A percentile compares a stretch with the other conserved stretches of the same genome.
Evolutionary conservation across 345 rosid genomes (phyloP).

Genomic region (Isatis tinctoria): DNA sequence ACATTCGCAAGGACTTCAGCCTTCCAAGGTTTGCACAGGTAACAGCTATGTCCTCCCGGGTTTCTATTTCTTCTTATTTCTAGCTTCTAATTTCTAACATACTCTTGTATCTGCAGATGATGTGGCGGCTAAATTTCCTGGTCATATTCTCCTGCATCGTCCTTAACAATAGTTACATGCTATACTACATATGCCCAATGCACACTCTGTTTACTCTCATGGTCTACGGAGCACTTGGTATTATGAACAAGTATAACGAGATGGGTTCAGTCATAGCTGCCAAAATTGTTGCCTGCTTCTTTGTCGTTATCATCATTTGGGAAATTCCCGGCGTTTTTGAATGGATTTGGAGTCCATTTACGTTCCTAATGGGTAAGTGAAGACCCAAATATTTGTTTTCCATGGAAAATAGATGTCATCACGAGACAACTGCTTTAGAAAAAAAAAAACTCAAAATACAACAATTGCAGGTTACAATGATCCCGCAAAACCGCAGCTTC

Average conservation of each 20-base stretch:
- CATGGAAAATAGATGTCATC: slow-evolving; percentile 6
- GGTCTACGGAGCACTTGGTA: slow-evolving; percentile 97
- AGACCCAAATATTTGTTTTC: slow-evolving; percentile 12
- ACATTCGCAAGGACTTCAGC: slow-evolving; percentile 95
- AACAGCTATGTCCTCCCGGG: slow-evolving; percentile 2
- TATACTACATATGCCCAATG: slow-evolving; percentile 98
- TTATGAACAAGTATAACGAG: slow-evolving; percentile 87
- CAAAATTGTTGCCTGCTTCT: slow-evolving; percentile 70
- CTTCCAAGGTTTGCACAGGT: slow-evolving; percentile 97
- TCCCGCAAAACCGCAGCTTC: slow-evolving; percentile 71
- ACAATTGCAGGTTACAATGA: slow-evolving; percentile 78
- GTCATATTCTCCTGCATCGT: slow-evolving; percentile 80
- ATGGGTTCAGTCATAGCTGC: slow-evolving; percentile 68
- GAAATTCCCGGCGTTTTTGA: slow-evolving; percentile 96
- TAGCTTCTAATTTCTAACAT: slow-evolving; percentile 17
- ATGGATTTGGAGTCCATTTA: slow-evolving; percentile 87
- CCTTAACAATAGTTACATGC: slow-evolving; percentile 85
- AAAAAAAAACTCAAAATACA: slow-evolving; percentile 2
- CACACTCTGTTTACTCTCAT: slow-evolving; percentile 97
- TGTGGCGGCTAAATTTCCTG: slow-evolving; percentile 99
- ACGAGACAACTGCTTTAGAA: neutral
- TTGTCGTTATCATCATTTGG: slow-evolving; percentile 85
- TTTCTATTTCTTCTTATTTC: neutral
- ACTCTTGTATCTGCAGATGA: slow-evolving; percentile 65
- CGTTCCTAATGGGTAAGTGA: slow-evolving; percentile 76